Evolutionary conservation across 2,329 filamentous ascomycete genomes (phyloP).

Genomic region (Colletotrichum liriopes): DNA sequence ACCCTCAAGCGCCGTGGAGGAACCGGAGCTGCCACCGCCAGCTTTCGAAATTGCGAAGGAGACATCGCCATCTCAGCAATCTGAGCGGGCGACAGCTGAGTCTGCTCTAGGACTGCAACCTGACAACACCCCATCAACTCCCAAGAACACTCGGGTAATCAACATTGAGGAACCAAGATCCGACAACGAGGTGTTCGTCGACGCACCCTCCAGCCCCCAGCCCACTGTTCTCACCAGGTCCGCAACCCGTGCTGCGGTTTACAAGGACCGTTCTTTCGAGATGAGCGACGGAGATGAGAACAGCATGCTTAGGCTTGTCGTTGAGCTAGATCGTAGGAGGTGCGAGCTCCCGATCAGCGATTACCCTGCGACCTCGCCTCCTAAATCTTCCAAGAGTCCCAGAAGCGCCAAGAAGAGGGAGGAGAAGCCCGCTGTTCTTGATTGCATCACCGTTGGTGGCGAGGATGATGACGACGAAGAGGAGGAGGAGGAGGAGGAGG

Average conservation of each 20-base stretch:
- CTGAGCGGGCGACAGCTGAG: neutral
- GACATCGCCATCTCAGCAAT: neutral
- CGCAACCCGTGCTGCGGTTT: constrained; percentile 45
- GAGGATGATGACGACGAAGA: constrained; percentile 45
- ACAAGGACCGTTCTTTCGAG: constrained; percentile 54
- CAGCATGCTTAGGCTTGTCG: constrained; percentile 63
- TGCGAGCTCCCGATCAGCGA: constrained; percentile 48
- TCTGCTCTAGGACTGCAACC: neutral
- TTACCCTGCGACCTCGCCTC: constrained; percentile 49
- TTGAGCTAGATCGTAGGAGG: constrained; percentile 64
- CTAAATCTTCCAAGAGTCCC: constrained; percentile 43
- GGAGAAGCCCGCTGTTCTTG: constrained; percentile 48
- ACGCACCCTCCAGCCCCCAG: constrained; percentile 63
- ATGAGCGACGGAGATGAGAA: constrained; percentile 63
- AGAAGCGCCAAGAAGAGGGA: constrained; percentile 23
- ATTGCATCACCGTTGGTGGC: constrained; percentile 53
- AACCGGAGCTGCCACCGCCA: constrained; percentile 37
- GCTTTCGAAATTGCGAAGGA: constrained; percentile 21
- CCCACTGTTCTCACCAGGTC: constrained; percentile 48
- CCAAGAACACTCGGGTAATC: constrained; percentile 32
- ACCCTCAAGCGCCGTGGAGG: constrained; percentile 49
- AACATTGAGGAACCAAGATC: constrained; percentile 58
- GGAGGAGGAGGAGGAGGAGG: no score
- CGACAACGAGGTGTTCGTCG: constrained; percentile 64
- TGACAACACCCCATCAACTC: constrained; percentile 34